These are phyloP conservation scores for Trypanosoma melophagium DNA, from an alignment of 208 protist species.

Conservation along the genomic window DNA sequence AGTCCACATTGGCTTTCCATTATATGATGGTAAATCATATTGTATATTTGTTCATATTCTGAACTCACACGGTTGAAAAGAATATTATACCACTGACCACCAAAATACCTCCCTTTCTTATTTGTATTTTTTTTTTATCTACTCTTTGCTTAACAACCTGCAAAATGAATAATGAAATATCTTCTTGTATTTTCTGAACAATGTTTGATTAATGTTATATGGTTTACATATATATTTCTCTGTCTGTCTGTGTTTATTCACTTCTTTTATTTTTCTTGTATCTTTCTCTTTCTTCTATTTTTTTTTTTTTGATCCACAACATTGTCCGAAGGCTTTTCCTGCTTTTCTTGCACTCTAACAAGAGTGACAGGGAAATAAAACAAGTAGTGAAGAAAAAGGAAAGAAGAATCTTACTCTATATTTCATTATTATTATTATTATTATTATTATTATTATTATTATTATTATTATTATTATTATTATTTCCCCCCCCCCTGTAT, in stretches of 20 bases:
- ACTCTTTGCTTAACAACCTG: too few species aligned
- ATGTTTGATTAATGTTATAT: too few species aligned
- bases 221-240: too few species aligned
- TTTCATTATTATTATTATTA: background rate
- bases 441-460: too few species aligned
- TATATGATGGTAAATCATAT: constrained; percentile 31
- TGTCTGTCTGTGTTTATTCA: background rate
- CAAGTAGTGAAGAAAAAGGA: too few species aligned
- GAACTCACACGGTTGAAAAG: constrained; percentile 27
- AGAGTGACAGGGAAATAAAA: too few species aligned
- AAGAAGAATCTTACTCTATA: too few species aligned
- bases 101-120: background rate
- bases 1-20: background rate
- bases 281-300: background rate
- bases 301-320: background rate
- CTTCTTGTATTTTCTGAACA: too few species aligned
- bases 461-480: too few species aligned
- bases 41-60: constrained; percentile 78
- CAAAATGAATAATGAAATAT: too few species aligned
- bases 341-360: too few species aligned
- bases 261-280: background rate
- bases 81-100: background rate
- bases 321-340: background rate
- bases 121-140: constrained; percentile 13
- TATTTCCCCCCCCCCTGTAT: too few species aligned